A percentile compares a stretch with the other conserved stretches of the same genome.
phyloP scores from a whole-genome alignment of 345 rosid genomes.

The Erucastrum elatum region DNA sequence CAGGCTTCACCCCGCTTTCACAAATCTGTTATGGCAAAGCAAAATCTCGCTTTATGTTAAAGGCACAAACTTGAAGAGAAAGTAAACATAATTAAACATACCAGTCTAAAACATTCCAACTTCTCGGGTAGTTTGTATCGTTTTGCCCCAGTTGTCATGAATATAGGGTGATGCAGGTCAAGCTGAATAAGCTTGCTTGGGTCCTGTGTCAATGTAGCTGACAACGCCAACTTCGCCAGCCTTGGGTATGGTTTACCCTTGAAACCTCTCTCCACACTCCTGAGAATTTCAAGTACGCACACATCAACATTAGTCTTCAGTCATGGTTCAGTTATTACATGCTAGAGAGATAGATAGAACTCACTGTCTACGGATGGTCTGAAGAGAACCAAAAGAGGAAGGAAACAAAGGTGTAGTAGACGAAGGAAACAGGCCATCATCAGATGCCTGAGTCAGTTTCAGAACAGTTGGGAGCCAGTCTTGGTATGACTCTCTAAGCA shows the following conservation, averaged over 20 bases:
- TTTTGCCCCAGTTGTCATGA: slow-evolving; percentile 73
- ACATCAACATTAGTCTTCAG: slow-evolving; percentile 18
- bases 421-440: slow-evolving; percentile 42
- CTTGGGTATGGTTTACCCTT: slow-evolving; percentile 79
- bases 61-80: slow-evolving; percentile 3
- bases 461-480: slow-evolving; percentile 95
- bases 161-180: slow-evolving; percentile 87
- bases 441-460: slow-evolving; percentile 49
- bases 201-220: slow-evolving; percentile 94
- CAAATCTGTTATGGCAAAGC: slow-evolving; percentile 54
- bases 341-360: slow-evolving; percentile 27
- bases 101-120: slow-evolving; percentile 82
- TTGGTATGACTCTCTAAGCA: slow-evolving; percentile 95
- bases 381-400: slow-evolving; percentile 60
- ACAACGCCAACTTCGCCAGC: slow-evolving; percentile 82
- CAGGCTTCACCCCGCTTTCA: slow-evolving; percentile 71
- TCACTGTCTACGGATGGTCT: slow-evolving; percentile 80
- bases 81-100: slow-evolving; percentile 33
- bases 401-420: slow-evolving; percentile 31
- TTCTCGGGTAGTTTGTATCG: slow-evolving; percentile 81
- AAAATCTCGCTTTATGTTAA: not conserved
- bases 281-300: slow-evolving; percentile 26
- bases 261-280: slow-evolving; percentile 84
- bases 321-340: too few relatives aligned
- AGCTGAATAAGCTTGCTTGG: slow-evolving; percentile 97